Conservation (phyloP, 441 rosid genomes). For the Codiaeum variegatum region DNA sequence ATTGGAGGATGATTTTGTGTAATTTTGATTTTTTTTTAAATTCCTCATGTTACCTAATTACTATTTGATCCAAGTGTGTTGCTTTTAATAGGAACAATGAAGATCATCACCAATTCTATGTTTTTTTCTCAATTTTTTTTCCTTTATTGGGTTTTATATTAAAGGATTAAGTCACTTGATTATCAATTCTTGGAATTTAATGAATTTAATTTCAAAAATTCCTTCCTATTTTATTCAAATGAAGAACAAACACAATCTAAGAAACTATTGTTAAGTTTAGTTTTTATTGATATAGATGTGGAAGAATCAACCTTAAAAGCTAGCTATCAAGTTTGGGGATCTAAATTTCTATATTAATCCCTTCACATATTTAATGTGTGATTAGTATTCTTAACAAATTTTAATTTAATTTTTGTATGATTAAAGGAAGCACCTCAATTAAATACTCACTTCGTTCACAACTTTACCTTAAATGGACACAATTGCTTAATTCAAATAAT, state of each 20-base stretch:
- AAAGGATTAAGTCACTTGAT: not conserved
- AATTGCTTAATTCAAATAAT: too few species aligned
- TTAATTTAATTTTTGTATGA: too few species aligned
- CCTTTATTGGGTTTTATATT: not conserved
- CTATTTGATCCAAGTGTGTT: not conserved
- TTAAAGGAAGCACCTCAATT: too few species aligned
- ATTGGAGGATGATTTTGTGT: not conserved
- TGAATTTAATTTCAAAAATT: not conserved
- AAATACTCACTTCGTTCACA: too few species aligned
- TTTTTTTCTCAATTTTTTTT: not conserved
- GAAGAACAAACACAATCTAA: not conserved
- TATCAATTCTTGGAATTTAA: not conserved
- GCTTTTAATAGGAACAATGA: not conserved
- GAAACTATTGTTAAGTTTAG: too few species aligned
- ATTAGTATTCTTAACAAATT: too few species aligned
- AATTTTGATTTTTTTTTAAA: not conserved
- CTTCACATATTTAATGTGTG: too few species aligned
- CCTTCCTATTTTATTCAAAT: not conserved
- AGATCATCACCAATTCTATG: not conserved
- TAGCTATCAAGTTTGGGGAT: too few species aligned
- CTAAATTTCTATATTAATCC: too few species aligned
- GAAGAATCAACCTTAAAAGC: too few species aligned
- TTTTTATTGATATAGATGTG: too few species aligned
- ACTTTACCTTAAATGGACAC: too few species aligned
- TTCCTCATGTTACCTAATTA: not conserved